These are phyloP conservation scores for Calonectria henricotiae DNA, from an alignment of 2,329 filamentous ascomycete genomes.

Conservation along the genomic window DNA sequence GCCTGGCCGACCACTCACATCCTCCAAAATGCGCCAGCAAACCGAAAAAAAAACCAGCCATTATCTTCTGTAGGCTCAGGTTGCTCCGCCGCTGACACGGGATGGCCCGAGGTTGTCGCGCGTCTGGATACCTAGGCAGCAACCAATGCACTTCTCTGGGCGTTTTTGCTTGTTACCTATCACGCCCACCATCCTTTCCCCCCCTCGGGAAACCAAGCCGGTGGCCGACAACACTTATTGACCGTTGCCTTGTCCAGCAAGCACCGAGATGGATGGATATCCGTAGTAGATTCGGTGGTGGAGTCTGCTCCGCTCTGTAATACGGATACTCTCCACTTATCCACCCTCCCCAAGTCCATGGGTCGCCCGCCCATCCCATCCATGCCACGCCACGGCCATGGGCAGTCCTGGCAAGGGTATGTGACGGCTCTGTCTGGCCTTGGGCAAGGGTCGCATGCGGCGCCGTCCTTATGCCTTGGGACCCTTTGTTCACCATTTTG, in stretches of 20 bases:
- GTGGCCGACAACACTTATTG: slow-evolving; percentile 4
- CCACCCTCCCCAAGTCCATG: slow-evolving; percentile 28
- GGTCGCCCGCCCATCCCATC: slow-evolving; percentile 22
- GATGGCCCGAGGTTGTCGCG: slow-evolving; percentile 10
- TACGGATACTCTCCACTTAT: slow-evolving; percentile 21
- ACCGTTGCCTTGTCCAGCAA: slow-evolving; percentile 2
- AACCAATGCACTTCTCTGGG: slow-evolving; percentile 21
- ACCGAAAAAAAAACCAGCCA: background rate
- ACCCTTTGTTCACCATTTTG: slow-evolving; percentile 8
- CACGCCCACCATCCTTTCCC: background rate
- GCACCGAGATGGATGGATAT: slow-evolving; percentile 10
- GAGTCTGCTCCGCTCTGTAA: slow-evolving; percentile 20
- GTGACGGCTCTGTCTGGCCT: slow-evolving; percentile 31
- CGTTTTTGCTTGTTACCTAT: slow-evolving; percentile 5
- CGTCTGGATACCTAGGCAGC: background rate
- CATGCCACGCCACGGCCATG: slow-evolving; percentile 15
- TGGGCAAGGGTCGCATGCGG: slow-evolving; percentile 28
- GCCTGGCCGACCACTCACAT: slow-evolving; percentile 8
- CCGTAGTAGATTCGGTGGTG: slow-evolving; percentile 24
- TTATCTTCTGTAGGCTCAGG: background rate
- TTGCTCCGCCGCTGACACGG: slow-evolving; percentile 22
- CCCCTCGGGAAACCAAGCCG: slow-evolving; percentile 9
- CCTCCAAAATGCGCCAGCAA: background rate
- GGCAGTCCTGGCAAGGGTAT: slow-evolving; percentile 31
- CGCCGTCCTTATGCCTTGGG: slow-evolving; percentile 12